Evolutionary conservation across 331 rosid genomes (phyloP).

Genomic region (Rhamnella rubrinervis): DNA sequence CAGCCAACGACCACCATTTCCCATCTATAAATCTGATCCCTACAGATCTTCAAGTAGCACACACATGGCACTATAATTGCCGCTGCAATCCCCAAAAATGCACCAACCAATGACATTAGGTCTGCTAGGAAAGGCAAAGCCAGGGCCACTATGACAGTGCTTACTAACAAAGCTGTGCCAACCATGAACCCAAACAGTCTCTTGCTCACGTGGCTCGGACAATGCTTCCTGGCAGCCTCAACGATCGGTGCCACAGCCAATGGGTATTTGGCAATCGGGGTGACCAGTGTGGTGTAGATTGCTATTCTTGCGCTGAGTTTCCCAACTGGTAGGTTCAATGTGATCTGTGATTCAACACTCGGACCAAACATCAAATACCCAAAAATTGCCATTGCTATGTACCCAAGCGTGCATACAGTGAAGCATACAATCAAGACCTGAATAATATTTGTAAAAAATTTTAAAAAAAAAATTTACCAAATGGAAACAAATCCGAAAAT

Average conservation of each 20-base stretch:
- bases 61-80: conserved; percentile 21
- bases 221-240: neutral
- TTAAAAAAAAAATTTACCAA: no score
- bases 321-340: conserved; percentile 14
- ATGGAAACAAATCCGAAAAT: no score
- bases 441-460: neutral
- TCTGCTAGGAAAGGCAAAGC: conserved; percentile 4
- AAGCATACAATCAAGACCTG: conserved; percentile 17
- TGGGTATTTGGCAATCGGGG: conserved; percentile 16
- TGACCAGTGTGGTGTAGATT: conserved; percentile 14
- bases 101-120: conserved; percentile 16
- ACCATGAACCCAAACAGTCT: neutral
- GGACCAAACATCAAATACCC: conserved; percentile 25
- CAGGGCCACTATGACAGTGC: conserved; percentile 11
- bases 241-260: conserved; percentile 11
- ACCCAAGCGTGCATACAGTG: conserved; percentile 9
- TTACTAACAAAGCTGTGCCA: conserved; percentile 1
- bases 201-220: neutral
- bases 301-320: conserved; percentile 20
- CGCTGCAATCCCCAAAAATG: conserved; percentile 4
- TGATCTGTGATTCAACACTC: conserved; percentile 3
- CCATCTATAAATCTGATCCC: neutral
- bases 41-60: conserved; percentile 13
- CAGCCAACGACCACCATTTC: conserved; percentile 1
- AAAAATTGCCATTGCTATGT: conserved; percentile 12